Percentiles rank a stretch among this genome's conserved stretches.
Evolutionary conservation across 768 basidiomycete species (phyloP).

Genomic region (Boletus vermiculosoides): DNA sequence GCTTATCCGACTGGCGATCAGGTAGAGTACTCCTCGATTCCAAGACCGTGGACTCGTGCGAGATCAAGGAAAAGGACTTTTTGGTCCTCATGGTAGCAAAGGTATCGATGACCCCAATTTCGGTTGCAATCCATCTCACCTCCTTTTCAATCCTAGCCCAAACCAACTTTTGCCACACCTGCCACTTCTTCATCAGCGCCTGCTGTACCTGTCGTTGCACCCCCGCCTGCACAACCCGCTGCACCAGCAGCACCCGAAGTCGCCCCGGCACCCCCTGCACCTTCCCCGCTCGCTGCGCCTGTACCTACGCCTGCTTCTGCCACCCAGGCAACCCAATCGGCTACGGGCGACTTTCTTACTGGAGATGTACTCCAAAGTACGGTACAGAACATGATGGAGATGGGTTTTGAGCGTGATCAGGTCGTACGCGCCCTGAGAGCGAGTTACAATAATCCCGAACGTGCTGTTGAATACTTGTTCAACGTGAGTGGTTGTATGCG

Average conservation of each 20-base stretch:
- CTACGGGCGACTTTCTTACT: conserved; percentile 65
- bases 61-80: conserved; percentile 99
- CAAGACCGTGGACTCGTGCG: conserved; percentile 82
- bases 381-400: conserved; percentile 82
- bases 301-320: conserved; percentile 32
- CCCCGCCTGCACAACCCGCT: conserved; percentile 26
- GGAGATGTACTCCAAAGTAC: conserved; percentile 75
- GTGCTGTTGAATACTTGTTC: conserved; percentile 98
- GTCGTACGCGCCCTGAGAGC: conserved; percentile 85
- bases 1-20: conserved; percentile 31
- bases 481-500: conserved; percentile 51
- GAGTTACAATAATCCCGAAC: conserved; percentile 95
- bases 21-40: conserved; percentile 90
- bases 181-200: conserved; percentile 26
- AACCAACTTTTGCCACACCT: conserved; percentile 40
- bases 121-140: conserved; percentile 1
- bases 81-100: conserved; percentile 99
- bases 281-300: conserved; percentile 34
- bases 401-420: conserved; percentile 90
- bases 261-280: conserved; percentile 33
- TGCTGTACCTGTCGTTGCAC: background rate
- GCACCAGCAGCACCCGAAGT: conserved; percentile 32
- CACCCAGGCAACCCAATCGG: conserved; percentile 29
- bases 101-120: conserved; percentile 44
- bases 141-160: conserved; percentile 44